Evolutionary conservation across 1,139 yeast genomes (phyloP), one percentile per base, ranked within the genome.

Genomic region (Hyphopichia burtonii): DNA sequence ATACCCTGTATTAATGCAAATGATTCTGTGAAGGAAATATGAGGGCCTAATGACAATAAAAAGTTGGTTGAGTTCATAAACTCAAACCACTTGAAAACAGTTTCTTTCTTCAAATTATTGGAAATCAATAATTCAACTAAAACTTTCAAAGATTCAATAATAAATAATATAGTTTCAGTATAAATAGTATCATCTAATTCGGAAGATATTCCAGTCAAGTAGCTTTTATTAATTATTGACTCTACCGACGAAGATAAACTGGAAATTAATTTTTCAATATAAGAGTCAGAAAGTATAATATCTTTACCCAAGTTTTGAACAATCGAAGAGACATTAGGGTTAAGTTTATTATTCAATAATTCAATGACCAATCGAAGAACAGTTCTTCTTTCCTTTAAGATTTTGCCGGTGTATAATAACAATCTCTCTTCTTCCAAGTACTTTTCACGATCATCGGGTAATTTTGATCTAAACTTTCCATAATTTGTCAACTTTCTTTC

Each of bases 1-100:
- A 83, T 63, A 1, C 78, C 70, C 44, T 74, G 74, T 11, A 80
- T 56, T 31, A 78, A 72, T 11, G 63, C 54, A 41, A 61, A 65
- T 1, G 71, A 49, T 38, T 74, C 79, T 0, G 53, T 52, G 18
- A 65, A 58, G 7, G 62, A 52, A 8, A 63, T 55, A 34, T 55
- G 52, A 11, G 70, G 60, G 6, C 63, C 62, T 41, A 61, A 48
- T 2, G 52, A 43, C 30, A 61, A 45, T 22, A 75, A 65, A 49
- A 71, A 79, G 36, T 66, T 65, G 2, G 74, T 68, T 4, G 63
- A 55, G 14, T 66, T 61, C 73, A 81, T 70, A 19, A 80, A 61
- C 5, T 66, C 53, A 48, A 84, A 82, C 96, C 96, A 88, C 10
- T 64, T 55, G 2, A 58, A 43, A 1, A 80, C 73, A 1, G 55